Conservation (phyloP, 2,329 filamentous ascomycete genomes). For the Cercospora janseana region DNA sequence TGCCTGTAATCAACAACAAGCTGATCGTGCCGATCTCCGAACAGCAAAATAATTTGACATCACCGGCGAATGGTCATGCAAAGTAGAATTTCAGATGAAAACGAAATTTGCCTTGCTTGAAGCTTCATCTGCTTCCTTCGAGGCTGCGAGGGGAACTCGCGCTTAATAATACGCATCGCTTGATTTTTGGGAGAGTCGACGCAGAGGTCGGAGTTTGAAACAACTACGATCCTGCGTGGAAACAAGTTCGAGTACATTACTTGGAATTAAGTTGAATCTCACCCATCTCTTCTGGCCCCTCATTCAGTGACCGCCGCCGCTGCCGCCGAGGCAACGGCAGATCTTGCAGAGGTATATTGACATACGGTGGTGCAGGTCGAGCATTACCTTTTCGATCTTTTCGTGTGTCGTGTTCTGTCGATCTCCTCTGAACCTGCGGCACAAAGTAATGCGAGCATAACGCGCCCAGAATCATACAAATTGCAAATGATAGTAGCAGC, state of each 20-base stretch:
- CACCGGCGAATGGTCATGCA: conserved; percentile 21
- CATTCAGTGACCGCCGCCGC: not conserved
- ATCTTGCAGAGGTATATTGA: conserved; percentile 1
- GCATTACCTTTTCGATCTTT: not conserved
- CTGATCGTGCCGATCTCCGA: conserved; percentile 27
- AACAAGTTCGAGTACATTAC: no score
- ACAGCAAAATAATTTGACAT: conserved; percentile 28
- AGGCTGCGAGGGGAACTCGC: no score
- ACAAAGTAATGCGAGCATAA: conserved; percentile 22
- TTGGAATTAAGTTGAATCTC: not conserved
- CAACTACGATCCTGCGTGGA: no score
- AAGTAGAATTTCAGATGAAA: conserved; percentile 7
- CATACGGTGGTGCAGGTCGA: not conserved
- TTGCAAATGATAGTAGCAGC: conserved; percentile 21
- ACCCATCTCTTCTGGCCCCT: not conserved
- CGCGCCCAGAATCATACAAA: conserved; percentile 21
- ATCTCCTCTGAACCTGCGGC: conserved; percentile 19
- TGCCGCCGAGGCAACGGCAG: not conserved
- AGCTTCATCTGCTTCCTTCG: no score
- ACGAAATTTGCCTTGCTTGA: no score
- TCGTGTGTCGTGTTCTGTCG: not conserved
- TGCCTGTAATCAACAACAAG: conserved; percentile 42
- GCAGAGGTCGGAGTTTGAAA: no score
- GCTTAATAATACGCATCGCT: no score
- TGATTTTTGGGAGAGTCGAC: no score